phyloP scores from a whole-genome alignment of 177 flowering plant species.

The Vitis hybrid region DNA sequence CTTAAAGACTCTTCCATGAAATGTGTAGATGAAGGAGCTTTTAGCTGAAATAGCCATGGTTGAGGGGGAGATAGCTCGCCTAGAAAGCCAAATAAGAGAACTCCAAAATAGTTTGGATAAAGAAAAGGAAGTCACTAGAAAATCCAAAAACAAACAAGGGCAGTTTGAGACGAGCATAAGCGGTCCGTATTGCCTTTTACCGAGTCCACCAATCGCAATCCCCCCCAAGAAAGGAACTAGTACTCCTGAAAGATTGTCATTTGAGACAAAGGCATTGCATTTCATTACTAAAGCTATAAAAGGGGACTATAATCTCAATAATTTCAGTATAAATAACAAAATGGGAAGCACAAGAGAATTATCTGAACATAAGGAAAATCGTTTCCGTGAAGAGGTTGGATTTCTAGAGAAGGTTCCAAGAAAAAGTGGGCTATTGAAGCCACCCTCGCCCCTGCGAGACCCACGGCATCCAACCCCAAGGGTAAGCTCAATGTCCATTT shows the following conservation, averaged over 20 bases:
- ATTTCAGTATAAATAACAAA: slow-evolving; percentile 44
- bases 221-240: slow-evolving; percentile 8
- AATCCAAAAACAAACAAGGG: slow-evolving; percentile 36
- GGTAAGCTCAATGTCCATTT: slow-evolving; percentile 28
- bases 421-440: slow-evolving; percentile 44
- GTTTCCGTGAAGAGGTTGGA: slow-evolving; percentile 27
- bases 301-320: slow-evolving; percentile 53
- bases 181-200: slow-evolving; percentile 8
- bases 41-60: slow-evolving; percentile 74
- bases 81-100: slow-evolving; percentile 61
- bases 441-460: slow-evolving; percentile 51
- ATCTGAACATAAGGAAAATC: slow-evolving; percentile 40
- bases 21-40: slow-evolving; percentile 65
- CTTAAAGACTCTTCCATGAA: neutral
- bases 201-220: slow-evolving; percentile 13
- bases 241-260: slow-evolving; percentile 33
- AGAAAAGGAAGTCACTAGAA: slow-evolving; percentile 42
- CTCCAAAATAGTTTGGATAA: slow-evolving; percentile 39
- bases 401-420: slow-evolving; percentile 33
- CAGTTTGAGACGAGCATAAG: slow-evolving; percentile 10
- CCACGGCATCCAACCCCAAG: slow-evolving; percentile 50
- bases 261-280: slow-evolving; percentile 72
- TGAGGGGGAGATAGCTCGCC: slow-evolving; percentile 64
- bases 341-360: slow-evolving; percentile 17
- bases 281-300: slow-evolving; percentile 90